Evolutionary conservation across 805 yeast genomes (phyloP), one percentile per base, ranked within the genome.

Genomic region (Teunomyces pallodes): DNA sequence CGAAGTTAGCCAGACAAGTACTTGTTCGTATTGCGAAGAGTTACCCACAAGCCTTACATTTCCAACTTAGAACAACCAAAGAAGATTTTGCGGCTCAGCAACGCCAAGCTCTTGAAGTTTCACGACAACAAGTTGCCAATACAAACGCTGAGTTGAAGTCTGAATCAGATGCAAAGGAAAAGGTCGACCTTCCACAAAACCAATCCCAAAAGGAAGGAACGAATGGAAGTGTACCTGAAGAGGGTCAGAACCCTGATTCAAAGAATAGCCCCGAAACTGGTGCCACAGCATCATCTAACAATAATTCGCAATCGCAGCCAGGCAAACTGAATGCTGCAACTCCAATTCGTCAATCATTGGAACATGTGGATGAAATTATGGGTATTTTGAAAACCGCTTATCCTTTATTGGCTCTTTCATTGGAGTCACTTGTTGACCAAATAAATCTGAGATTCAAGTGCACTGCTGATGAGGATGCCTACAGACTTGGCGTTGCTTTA

Each of bases 1-100:
- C 97, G 0, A 79, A 82, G 47, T 76, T 90, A 65, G 97, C 92
- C 2, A 84, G 96, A 51, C 90, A 84, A 58, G 87, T 94, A 39
- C 76, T 94, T 62, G 87, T 90, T 46, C 78, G 94, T 55, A 94
- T 94, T 61, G 99, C 99, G 1, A 94, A 94, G 72, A 85, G 90
- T 46, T 95, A 87, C 69, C 99, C 99, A 1, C 99, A 94, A 69
- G 97, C 99, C 0, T 76, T 94, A 48, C 98, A 94, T 61, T 94
- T 91, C 83, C 97, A 91, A 60, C 75, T 94, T 57, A 77, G 99
- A 48, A 94, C 99, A 1, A 89, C 98, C 0, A 88, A 87, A 62
- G 99, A 94, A 62, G 99, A 94, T 57, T 89, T 85, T 66, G 84
- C 90, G 3, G 90, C 87, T 2, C 79, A 90, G 46, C 96, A 90